Evolutionary conservation across 106 monocot species (phyloP), one percentile per base, ranked within the genome.

Genomic region (Platanthera guangdongensis): DNA sequence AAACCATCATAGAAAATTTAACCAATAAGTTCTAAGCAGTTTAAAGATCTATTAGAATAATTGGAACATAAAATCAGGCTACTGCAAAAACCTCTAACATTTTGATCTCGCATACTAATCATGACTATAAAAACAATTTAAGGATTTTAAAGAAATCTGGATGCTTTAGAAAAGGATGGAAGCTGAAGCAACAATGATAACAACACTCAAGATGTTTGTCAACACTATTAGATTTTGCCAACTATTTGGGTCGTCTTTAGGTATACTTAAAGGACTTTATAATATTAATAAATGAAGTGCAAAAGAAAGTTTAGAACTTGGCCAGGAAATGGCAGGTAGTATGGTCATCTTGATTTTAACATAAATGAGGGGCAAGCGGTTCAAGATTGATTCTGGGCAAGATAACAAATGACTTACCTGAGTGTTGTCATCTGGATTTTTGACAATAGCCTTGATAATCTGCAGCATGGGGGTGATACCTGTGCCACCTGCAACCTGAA

Each of bases 381-480:
- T 39, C 39, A 39, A 39, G 39, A 39, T 39, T 39, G 39, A 39
- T 57, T 12, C 11, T 78, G 22, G 12, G 16, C 10, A 50, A 9
- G 50, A 55, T 16, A 39, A 46, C 6, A 71, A 63, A 70, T 45
- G 46, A 51, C 55, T 57, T 79, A 18, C 68, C 93, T 96, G 90
- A 75, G 96, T 91, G 48, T 88, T 86, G 83, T 97, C 96, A 86
- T 97, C 93, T 76, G 89, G 87, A 79, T 97, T 97, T 80, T 91
- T 93, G 28, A 97, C 57, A 73, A 97, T 85, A 72, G 88, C 89
- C 68, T 86, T 97, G 72, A 97, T 78, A 79, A 97, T 86, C 77
- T 97, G 96, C 39, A 97, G 65, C 96, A 97, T 97, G 73, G 96
- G 96, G 51, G 96, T 97, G 75, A 93, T 89, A 46, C 96, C 96